These are phyloP conservation scores for Paraphaeosphaeria minitans DNA, from an alignment of 2,329 filamentous ascomycete genomes.

Conservation along the genomic window DNA sequence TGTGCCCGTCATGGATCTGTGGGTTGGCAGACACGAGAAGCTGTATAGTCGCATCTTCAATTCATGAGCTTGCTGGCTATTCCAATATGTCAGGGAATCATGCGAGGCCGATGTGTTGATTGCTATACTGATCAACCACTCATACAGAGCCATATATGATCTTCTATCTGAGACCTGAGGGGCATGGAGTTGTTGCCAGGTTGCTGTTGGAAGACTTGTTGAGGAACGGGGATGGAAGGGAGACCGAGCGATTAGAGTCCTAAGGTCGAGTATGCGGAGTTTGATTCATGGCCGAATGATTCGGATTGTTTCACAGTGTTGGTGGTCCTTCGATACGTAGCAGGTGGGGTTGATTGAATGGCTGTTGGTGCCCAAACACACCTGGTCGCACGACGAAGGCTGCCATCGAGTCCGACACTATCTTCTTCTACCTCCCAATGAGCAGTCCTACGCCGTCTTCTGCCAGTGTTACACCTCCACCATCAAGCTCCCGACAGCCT, in stretches of 20 bases:
- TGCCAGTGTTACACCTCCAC: conserved; percentile 60
- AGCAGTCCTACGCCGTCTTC: conserved; percentile 54
- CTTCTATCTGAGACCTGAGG: conserved; percentile 35
- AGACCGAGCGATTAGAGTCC: conserved; percentile 13
- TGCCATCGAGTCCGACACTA: background rate
- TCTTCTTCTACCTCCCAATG: conserved; percentile 35
- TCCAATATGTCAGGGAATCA: background rate
- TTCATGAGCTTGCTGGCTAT: conserved; percentile 56
- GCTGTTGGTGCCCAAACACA: conserved; percentile 3
- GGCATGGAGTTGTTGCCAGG: conserved; percentile 31
- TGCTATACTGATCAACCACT: background rate
- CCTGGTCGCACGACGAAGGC: background rate
- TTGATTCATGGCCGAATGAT: background rate
- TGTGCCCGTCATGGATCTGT: conserved; percentile 79
- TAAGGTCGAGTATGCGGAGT: background rate
- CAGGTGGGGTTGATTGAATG: background rate
- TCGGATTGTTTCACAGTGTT: background rate
- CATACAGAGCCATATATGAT: conserved; percentile 5
- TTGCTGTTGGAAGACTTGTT: conserved; percentile 29
- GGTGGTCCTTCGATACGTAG: background rate
- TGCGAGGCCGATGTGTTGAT: background rate
- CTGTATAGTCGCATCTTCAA: conserved; percentile 88
- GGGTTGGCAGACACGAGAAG: conserved; percentile 81
- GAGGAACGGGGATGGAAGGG: background rate
- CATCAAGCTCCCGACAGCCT: conserved; percentile 48